phyloP scores from a whole-genome alignment of 108 stramenopile genomes.

The Stephanodiscus minutulus region DNA sequence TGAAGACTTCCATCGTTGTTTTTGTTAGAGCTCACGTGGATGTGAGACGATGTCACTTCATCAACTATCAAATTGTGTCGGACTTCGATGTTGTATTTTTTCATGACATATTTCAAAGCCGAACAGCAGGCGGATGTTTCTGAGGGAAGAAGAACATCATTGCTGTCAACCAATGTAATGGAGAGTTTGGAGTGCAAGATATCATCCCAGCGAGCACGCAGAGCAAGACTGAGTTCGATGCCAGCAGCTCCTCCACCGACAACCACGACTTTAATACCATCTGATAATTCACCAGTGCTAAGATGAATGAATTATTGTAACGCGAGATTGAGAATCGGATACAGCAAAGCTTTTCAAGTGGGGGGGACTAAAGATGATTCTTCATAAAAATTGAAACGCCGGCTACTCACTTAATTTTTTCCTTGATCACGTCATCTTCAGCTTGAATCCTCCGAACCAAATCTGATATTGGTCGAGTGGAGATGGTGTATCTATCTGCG shows the following conservation, averaged over 20 bases:
- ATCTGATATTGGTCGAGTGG: conserved; percentile 84
- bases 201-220: conserved; percentile 67
- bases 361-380: too few species aligned
- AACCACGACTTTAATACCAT: conserved; percentile 65
- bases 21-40: conserved; percentile 50
- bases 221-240: conserved; percentile 89
- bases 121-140: conserved; percentile 58
- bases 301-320: neutral
- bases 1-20: conserved; percentile 26
- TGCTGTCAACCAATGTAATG: conserved; percentile 72
- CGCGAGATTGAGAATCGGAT: neutral
- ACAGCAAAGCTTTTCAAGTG: neutral
- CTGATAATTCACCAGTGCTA: conserved; percentile 1
- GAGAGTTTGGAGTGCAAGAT: conserved; percentile 42
- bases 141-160: conserved; percentile 55
- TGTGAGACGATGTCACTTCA: conserved; percentile 45
- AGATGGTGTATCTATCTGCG: conserved; percentile 67
- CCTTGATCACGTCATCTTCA: conserved; percentile 36
- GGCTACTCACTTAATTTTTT: conserved; percentile 33
- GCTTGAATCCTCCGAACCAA: conserved; percentile 63
- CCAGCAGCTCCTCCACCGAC: conserved; percentile 98
- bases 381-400: neutral
- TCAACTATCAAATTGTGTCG: conserved; percentile 49
- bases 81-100: conserved; percentile 63
- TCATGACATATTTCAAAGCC: conserved; percentile 49